Evolutionary conservation across 371 early-diverging fungal genomes (phyloP), one percentile per base, ranked within the genome.

Genomic region (Apophysomyces elegans): DNA sequence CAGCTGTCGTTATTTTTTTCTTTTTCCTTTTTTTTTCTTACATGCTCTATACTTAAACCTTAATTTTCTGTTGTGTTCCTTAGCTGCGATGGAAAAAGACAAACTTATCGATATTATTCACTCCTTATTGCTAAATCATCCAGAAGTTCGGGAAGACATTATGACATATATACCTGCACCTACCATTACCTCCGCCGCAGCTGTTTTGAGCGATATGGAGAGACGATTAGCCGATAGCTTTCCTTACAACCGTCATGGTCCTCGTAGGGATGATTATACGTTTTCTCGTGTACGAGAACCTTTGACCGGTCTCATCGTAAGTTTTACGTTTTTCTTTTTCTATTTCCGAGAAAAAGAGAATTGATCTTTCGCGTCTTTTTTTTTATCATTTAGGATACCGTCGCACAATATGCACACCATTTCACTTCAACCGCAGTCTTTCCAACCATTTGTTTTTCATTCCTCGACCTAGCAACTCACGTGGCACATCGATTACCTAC

Each of bases 121-220:
- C 47, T 79, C 84, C 37, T 75, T 98, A 43, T 82, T 95, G 18
- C 83, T 84, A 8, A 75, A 81, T 38, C 88, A 96, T 74, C 93
- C 95, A 11, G 72, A 80, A 14, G 79, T 96, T 21, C 86, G 88
- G 57, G 73, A 84, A 18, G 86, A 91, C 50, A 86, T 96, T 44
- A 86, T 91, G 64, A 73, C 84, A 7, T 84, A 92, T 65, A 85
- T 96, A 44, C 97, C 97, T 38, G 86, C 90, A 56, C 98, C 98
- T 32, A 93, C 96, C 11, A 83, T 97, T 58, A 76, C 79, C 43
- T 88, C 93, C n/a, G 93, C 91, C 0, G 78, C 87, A 45, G 71
- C 78, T 44, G 87, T 89, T 16, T 81, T 98, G 44, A 70, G 73
- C 44, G 82, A 85, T 21, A 76, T 93, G 59, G 91, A 94, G 67